Evolutionary conservation across 371 early-diverging fungal species (phyloP), one percentile per base, ranked within the genome.

Genomic region (Zychaea mexicana): DNA sequence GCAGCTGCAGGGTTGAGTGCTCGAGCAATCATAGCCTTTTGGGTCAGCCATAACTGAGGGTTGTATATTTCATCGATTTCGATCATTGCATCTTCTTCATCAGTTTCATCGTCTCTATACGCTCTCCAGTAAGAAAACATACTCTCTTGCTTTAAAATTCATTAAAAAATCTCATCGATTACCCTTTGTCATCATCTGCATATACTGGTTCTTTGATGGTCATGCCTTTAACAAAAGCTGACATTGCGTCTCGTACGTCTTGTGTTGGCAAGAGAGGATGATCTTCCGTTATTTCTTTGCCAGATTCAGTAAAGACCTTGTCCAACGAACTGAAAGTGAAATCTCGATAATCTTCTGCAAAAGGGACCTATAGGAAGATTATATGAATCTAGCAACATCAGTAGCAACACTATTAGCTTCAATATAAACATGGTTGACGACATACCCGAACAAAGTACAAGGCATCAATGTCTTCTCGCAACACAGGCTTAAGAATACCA

Each of bases 281-380:
- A 53, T 85, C 72, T 21, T 74, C 67, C 10, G 57, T 65, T 4
- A 79, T 49, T 17, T 66, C 74, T 49, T 80, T 79, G 7, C 79
- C 82, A n/a, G 71, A 66, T 31, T 70, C 62, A 7, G 74, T 68
- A 10, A 72, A 62, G 2, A 82, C 66, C 26, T 77, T 67, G 27
- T 79, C 76, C 61, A 90, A 60, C 9, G 85, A 72, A 17, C 82
- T 68, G 68, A 90, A 90, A 0, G 76, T 58, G 60, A 77, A 84
- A 9, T 77, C 73, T 1, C 88, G 85, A 27, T 88, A 64, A 67
- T 92, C 93, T 46, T 91, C 89, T 28, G 78, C 78, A 74, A 86
- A 93, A 6, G 93, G 89, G 19, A 91, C 62, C 90, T 90, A 65
- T 33, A 7, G 7, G 30, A 46, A n/a, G n/a, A n/a, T n/a, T n/a